Base-by-base conservation (phyloP, 1,284 basidiomycete genomes). In the Albatrellus sp. region DNA sequence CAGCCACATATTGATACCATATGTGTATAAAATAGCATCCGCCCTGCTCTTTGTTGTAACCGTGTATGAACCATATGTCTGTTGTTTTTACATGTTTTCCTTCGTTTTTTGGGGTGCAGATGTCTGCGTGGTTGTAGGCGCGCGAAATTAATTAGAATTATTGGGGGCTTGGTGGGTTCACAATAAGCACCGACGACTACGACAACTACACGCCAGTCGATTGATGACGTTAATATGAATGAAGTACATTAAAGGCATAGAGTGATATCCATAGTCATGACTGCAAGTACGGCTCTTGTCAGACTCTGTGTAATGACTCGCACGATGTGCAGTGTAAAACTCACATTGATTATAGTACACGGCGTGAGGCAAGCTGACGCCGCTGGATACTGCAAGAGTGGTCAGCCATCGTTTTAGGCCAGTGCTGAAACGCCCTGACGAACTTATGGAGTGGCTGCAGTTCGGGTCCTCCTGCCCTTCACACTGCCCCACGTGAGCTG, bases 1-100 rank as follows among this genome's bases (percentile, higher is more conserved):
- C 44, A 43, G 40, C 46, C 44, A 45, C 46, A 48, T 45, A 46
- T 48, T 44, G 50, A 52, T 52, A 52, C 50, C 50, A 52, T 52
- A 48, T 48, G 31, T 40, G 43, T 46, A 40, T 44, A 39, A 33
- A 41, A 37, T 33, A 40, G 34, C 40, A 50, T 4, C 4, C 24
- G 7, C 7, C 24, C 24, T 24, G 24, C 24, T 24, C 24, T 7
- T 24, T 24, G 24, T 24, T 24, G 24, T 24, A 24, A 24, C 7
- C 30, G 41, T 40, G 28, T 42, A 44, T 46, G 35, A 37, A 37
- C 41, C 41, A 41, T 44, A 20, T 29, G 12, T n/a, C 43, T 47
- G 48, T 50, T 50, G 44, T 33, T 14, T 44, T 36, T 44, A 46
- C 42, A n/a, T n/a, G 24, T 24, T 24, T 24, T 7, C 7, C 24